Base-by-base conservation (phyloP, 208 protist genomes). In the Trichomonas vaginalis region DNA sequence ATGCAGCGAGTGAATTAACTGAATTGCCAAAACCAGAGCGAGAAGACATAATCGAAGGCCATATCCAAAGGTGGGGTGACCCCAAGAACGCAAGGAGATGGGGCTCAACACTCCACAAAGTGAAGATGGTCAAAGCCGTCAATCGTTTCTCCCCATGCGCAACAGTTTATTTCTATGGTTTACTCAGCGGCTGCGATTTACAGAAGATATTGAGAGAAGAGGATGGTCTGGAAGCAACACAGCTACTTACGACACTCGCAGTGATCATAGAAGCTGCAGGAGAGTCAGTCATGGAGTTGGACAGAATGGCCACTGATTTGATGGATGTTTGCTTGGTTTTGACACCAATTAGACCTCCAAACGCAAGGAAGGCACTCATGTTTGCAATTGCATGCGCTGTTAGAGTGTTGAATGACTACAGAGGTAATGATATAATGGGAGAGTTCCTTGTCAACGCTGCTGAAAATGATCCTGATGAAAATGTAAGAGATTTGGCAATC, bases 401-500 rank as follows among this genome's bases (percentile, higher is more conserved):
- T 21, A 48, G 86, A 51, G 86, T n/a, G 3, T 12, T 92, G 4
- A 92, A 92, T 40, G 45, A 92, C 6, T 92, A 92, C n/a, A 48
- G 86, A 51, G 86, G n/a, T 15, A 92, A 92, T 32, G 86, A 92
- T 39, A 45, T 48, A 4, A 51, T 92, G 15, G 86, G 86, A 32
- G 86, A 92, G 39, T 92, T 45, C 37, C 46, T 92, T 42, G 86
- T 92, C 2, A 56, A 48, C 9, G 17, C 17, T 9, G 86, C 86
- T 39, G 86, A 92, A 51, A 51, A 92, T 51, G 86, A 92, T 92
- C 86, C 86, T 27, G 86, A 92, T 56, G 86, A 92, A 92, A 47
- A n/a, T 3, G 42, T 42, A 4, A 45, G 86, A 14, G 86, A 92
- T 21, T 51, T 92, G 48, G 86, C 86, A 17, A 42, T 48, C 14